Base-by-base conservation (phyloP, 2,329 filamentous ascomycete species). In the Rhytidhysteron rufulum region DNA sequence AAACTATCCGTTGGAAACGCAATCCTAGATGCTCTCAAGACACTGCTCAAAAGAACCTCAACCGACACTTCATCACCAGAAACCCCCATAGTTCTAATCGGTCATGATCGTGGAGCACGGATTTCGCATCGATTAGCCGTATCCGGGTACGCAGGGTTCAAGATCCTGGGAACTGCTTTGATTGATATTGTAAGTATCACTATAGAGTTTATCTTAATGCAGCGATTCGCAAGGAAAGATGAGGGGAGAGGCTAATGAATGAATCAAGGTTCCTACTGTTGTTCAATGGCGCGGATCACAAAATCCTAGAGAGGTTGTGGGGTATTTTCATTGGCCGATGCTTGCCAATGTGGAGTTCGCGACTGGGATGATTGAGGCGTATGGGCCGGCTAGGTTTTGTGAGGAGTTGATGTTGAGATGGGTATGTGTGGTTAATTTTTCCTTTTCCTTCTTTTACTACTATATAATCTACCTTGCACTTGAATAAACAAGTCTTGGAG, bases 301-400 rank as follows among this genome's bases (percentile, higher is more conserved):
- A 4, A 56, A 58, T 0, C 73, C 77, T 3, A 44, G 44, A 3
- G 52, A 54, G 43, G 72, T 74, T 1, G 64, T 63, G 20, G 66
- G 68, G 1, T 80, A 79, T 54, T 80, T 73, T 49, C 77, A 81
- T 57, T 81, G 78, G 77, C 78, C 78, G 38, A 73, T 80, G 46
- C 66, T 80, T 16, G 74, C 78, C 7, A 78, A 81, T 51, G 54
- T 62, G 1, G 59, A 60, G 4, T 73, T 77, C 0, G 66, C 80
- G 4, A 77, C 73, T 0, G 76, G 79, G 50, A 68, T 65, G 30
- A 58, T 77, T 34, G 70, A 36, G 72, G 45, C 58, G 5, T 57
- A 62, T 24, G 67, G 75, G n/a, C 60, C 67, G 0, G 61, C 68
- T 15, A 53, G 65, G 29, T 76, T 68, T 44, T 54, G 57, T 34